Percentiles rank a stretch among this genome's conserved stretches.
phyloP scores from a whole-genome alignment of 371 early-diverging fungal genomes.

The Syncephalastrum contaminatum region DNA sequence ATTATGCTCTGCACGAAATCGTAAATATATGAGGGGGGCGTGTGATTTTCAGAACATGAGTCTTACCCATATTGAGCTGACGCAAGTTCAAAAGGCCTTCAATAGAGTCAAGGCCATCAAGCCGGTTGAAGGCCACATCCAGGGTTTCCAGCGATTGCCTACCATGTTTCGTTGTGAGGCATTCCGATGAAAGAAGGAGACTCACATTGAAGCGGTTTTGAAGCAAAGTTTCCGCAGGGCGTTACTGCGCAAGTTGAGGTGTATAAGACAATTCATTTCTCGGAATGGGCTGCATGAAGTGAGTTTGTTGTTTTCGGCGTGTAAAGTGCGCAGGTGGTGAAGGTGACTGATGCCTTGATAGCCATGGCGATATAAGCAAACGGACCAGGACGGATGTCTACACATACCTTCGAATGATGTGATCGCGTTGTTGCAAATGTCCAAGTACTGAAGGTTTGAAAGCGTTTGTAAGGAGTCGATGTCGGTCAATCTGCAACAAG shows the following conservation, averaged over 20 bases:
- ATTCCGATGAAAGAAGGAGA: not conserved
- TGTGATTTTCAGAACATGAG: not conserved
- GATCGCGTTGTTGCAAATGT: constrained; percentile 50
- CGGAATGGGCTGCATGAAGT: constrained; percentile 39
- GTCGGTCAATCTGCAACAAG: constrained; percentile 27
- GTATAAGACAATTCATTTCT: constrained; percentile 36
- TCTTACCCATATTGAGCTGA: constrained; percentile 42
- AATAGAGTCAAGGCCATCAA: constrained; percentile 45
- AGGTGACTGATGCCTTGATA: constrained; percentile 14
- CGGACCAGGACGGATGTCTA: constrained; percentile 1
- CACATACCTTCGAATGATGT: constrained; percentile 36
- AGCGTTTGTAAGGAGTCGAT: constrained; percentile 37
- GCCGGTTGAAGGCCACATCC: constrained; percentile 53
- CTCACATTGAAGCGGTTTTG: constrained; percentile 34
- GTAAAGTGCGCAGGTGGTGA: constrained; percentile 42
- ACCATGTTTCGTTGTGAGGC: not conserved
- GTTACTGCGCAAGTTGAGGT: constrained; percentile 45
- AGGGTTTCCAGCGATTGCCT: constrained; percentile 49
- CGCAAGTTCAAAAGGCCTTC: constrained; percentile 37
- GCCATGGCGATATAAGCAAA: not conserved
- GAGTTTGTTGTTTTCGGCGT: constrained; percentile 49
- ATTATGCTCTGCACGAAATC: constrained; percentile 42
- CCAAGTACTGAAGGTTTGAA: constrained; percentile 42
- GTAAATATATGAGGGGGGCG: not conserved
- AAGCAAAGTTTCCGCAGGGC: constrained; percentile 37